Evolutionary conservation across 257 asterid genomes (phyloP), one percentile per base, ranked within the genome.

Genomic region (Nicotiana tabacum): DNA sequence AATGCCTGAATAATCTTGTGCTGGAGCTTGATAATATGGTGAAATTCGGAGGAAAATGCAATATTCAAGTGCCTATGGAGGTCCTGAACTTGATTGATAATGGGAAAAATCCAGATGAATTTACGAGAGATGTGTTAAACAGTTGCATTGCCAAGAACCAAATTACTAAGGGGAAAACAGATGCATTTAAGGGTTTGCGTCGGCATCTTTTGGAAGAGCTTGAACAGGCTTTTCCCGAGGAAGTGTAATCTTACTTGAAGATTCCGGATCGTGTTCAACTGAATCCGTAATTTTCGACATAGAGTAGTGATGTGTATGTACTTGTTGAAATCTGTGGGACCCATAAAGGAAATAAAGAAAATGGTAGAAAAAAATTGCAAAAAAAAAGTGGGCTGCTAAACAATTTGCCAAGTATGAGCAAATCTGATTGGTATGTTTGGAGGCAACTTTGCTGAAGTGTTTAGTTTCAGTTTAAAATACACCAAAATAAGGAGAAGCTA

Each of bases 21-120:
- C 16, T 85, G 89, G 97, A 96, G 90, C 93, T 96, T 84, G 98
- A 93, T 85, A 93, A 89, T 80, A 91, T 93, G 98, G 83, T 94
- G 9, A 94, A 86, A 88, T 87, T 88, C 21, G 98, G 93, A 0
- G 98, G 93, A 5, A 94, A 93, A 81, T 93, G 95, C 81, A 87
- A 88, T 84, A 94, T 96, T 84, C 99, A 92, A 85, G 95, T 96
- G 61, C 99, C 98, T 4, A 84, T 87, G 88, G 95, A 93, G 82
- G 97, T 94, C 85, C 90, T 94, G 27, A 90, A 93, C 88, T 91
- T 96, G 87, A 93, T 94, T 53, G 99, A 96, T 87, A 98, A 96
- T 68, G 98, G 99, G 90, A 91, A 94, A 89, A 96, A 94, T 82
- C 99, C 98, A 18, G 97, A 94, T 88, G 97, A 96, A 83, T 93